A percentile compares a stretch with the other conserved stretches of the same genome.
Conservation (phyloP, 2,329 filamentous ascomycete genomes). For the Podosphaera fusca region DNA sequence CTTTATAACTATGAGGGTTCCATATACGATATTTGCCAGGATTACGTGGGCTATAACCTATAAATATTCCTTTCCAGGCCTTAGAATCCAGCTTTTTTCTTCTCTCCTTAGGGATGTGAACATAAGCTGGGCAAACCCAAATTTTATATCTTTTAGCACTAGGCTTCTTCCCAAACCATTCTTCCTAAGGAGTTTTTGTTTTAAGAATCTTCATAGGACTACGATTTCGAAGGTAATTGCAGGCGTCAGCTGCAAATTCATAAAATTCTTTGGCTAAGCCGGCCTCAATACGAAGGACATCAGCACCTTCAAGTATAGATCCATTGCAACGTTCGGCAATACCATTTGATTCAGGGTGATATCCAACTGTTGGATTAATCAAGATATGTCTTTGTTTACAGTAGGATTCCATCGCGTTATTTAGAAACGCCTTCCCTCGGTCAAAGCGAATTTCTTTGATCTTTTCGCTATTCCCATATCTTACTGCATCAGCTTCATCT, state of each 20-base stretch:
- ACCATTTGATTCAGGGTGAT: too few relatives aligned
- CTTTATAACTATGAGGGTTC: neutral
- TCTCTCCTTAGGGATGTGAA: neutral
- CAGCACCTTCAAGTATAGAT: too few relatives aligned
- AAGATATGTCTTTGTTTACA: too few relatives aligned
- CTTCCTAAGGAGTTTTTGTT: neutral
- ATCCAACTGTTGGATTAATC: too few relatives aligned
- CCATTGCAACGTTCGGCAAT: too few relatives aligned
- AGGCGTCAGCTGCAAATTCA: neutral
- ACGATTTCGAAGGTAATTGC: neutral
- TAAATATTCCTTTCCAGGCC: slow-evolving; percentile 1
- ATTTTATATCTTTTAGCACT: neutral
- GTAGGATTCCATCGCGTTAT: too few relatives aligned
- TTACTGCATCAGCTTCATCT: too few relatives aligned
- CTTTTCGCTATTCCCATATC: too few relatives aligned
- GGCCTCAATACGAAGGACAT: too few relatives aligned
- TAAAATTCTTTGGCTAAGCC: neutral
- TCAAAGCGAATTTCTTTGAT: too few relatives aligned
- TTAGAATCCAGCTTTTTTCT: slow-evolving; percentile 1
- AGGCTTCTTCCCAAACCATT: slow-evolving; percentile 1
- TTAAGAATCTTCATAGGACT: neutral
- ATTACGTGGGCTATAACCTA: neutral
- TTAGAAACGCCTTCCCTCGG: too few relatives aligned
- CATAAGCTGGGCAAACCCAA: neutral
- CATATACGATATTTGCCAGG: neutral